A percentile compares a stretch with the other conserved stretches of the same genome.
Evolutionary conservation across 148 eudicot species (phyloP).

Genomic region (Limonium bicolor): DNA sequence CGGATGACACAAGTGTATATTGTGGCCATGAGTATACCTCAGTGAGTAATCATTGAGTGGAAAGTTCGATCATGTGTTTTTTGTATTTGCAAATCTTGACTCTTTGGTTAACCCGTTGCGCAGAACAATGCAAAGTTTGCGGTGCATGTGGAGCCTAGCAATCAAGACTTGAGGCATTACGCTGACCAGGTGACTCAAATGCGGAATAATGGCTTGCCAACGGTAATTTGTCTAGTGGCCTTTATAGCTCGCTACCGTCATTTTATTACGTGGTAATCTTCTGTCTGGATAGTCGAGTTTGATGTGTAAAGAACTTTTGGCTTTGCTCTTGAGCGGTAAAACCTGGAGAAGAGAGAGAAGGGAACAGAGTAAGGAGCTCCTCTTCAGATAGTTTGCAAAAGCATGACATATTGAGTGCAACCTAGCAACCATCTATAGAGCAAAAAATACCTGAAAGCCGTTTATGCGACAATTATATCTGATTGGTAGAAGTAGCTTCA

Average conservation of each 20-base stretch:
- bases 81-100: neutral
- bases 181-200: constrained; percentile 48
- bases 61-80: neutral
- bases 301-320: no score
- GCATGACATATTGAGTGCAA: no score
- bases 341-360: no score
- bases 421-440: no score
- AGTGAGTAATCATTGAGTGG: constrained; percentile 24
- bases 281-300: neutral
- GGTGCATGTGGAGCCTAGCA: constrained; percentile 69
- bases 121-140: constrained; percentile 96
- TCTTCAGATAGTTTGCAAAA: no score
- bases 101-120: constrained; percentile 7
- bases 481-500: no score
- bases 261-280: neutral
- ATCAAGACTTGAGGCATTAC: constrained; percentile 51
- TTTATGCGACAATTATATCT: no score
- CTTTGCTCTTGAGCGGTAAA: no score
- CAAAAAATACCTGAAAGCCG: no score
- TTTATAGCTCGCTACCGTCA: no score
- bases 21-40: constrained; percentile 90
- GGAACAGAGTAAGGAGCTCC: no score
- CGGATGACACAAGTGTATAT: constrained; percentile 68
- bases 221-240: constrained; percentile 44
- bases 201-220: constrained; percentile 66